Evolutionary conservation across 768 basidiomycete genomes (phyloP), one percentile per base, ranked within the genome.

Genomic region (Dentipellis sp.): DNA sequence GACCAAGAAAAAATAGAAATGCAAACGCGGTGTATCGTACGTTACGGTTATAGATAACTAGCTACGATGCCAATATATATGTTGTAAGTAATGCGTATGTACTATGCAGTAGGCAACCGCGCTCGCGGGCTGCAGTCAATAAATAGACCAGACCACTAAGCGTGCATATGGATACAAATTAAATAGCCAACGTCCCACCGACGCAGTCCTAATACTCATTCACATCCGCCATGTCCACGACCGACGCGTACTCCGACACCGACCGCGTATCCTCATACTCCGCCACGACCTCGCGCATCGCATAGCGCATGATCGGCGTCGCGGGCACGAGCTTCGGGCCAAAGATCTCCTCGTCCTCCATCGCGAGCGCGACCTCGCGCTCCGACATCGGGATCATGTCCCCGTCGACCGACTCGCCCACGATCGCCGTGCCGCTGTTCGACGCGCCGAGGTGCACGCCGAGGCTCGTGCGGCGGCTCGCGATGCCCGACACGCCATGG

Each of bases 211-310:
- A 53, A 19, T 53, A 53, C 29, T 53, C 53, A 11, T 53, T 35
- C 16, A 52, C 51, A 10, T 87, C 86, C 60, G 88, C 83, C n/a
- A 85, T 78, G 63, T 89, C 84, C n/a, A 79, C 78, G 48, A 91
- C 71, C 9, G 86, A 89, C 14, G 86, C 88, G 64, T 91, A 90
- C 60, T 90, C 88, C 7, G 86, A 88, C 36, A 83, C 77, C 12
- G 84, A 84, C 65, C 78, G 78, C 57, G 83, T 80, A 59, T 89
- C 85, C 60, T 90, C 83, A 60, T 89, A 91, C 69, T 93, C 91
- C 64, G 81, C 78, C 16, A 93, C 80, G 9, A 92, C 89, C 65
- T 88, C 84, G 52, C 81, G 74, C 88, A 92, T 92, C 49, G 91
- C 91, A 67, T 74, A 89, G 29, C 84, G 74, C 82, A 91, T 88